Evolutionary conservation across 1,284 basidiomycete genomes (phyloP).

Genomic region (Leccinum olivaceoglutinosum): DNA sequence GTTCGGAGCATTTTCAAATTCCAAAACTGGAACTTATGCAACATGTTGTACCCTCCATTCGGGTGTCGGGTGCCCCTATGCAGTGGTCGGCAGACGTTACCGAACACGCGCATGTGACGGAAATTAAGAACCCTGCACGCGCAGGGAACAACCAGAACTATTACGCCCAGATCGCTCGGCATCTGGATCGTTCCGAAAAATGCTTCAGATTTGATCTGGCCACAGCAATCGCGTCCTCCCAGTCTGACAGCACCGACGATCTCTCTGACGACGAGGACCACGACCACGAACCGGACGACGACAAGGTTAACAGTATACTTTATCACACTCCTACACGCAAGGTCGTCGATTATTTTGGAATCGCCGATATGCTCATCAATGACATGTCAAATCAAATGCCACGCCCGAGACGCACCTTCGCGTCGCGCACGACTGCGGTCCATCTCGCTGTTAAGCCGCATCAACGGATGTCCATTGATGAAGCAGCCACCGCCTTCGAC

Average conservation of each 20-base stretch:
- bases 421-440: not conserved
- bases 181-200: not conserved
- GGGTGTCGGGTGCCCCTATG: not conserved
- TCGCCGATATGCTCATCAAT: not conserved
- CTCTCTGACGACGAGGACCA: not conserved
- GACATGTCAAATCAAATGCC: not conserved
- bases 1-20: not conserved
- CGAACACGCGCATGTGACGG: not conserved
- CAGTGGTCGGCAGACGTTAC: conserved; percentile 1
- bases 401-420: not conserved
- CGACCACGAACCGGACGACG: not conserved
- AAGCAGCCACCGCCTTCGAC: not conserved
- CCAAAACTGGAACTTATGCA: not conserved
- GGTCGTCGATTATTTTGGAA: not conserved
- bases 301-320: not conserved
- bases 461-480: not conserved
- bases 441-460: not conserved
- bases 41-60: not conserved
- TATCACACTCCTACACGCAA: not conserved
- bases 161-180: not conserved
- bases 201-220: not conserved
- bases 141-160: conserved; percentile 2
- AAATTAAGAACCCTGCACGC: not conserved
- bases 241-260: not conserved
- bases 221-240: not conserved